These are phyloP conservation scores for Stagonosporopsis tanaceti DNA, from an alignment of 2,329 filamentous ascomycete genomes.

Conservation along the genomic window DNA sequence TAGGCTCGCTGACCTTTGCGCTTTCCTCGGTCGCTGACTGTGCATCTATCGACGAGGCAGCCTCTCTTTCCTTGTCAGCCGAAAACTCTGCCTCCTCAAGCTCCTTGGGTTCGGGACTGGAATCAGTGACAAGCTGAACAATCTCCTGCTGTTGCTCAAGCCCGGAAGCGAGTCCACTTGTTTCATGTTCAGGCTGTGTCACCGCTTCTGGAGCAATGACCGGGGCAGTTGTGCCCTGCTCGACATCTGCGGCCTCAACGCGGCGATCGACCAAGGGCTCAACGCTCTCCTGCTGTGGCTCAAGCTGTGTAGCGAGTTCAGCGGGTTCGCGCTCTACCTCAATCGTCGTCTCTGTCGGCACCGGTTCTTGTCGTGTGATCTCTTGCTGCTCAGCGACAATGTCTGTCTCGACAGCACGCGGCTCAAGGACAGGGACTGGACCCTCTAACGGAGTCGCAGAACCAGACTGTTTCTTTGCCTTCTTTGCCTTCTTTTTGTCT, in stretches of 20 bases:
- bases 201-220: too few species aligned
- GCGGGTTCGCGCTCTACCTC: not conserved
- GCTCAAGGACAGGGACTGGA: not conserved
- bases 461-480: constrained; percentile 24
- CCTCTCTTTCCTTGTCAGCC: not conserved
- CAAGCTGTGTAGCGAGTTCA: constrained; percentile 11
- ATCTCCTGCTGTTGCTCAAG: constrained; percentile 10
- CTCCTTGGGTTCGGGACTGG: not conserved
- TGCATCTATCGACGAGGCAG: not conserved
- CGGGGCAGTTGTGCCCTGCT: too few species aligned
- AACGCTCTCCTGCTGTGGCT: not conserved
- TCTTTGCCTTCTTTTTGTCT: constrained; percentile 37
- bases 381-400: not conserved
- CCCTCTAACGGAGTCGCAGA: constrained; percentile 24
- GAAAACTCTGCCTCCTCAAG: not conserved
- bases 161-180: constrained; percentile 7
- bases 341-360: not conserved
- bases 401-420: not conserved
- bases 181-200: not conserved
- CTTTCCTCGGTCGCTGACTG: not conserved
- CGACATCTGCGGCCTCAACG: too few species aligned
- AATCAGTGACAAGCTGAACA: not conserved
- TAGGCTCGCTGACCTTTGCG: not conserved
- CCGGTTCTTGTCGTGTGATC: not conserved
- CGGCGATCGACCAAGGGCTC: too few species aligned